Evolutionary conservation across 306 rosid genomes (phyloP), one percentile per base, ranked within the genome.

Genomic region (Calophaca sinica): DNA sequence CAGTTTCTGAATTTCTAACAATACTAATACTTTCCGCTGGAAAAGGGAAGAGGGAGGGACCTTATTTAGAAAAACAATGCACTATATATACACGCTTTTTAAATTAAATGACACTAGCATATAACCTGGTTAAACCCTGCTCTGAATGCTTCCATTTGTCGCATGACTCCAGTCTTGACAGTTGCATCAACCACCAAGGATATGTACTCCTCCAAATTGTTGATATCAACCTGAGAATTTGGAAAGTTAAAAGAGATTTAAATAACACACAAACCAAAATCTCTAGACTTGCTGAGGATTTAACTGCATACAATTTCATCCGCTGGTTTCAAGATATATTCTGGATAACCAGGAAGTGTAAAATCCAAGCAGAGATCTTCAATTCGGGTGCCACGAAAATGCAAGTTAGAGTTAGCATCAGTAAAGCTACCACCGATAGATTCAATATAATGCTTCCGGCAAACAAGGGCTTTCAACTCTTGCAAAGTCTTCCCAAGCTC

Each of bases 271-370:
- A 5, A 31, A 13, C 6, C 38, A 35, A 73, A 38, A 20, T 3
- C 53, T 55, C 38, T 10, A 26, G 29, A 70, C 28, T 41, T 35
- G 44, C 44, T 45, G 49, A 20, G 63, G 14, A 51, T 20, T 61
- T 48, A 55, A 79, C 74, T 51, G 68, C 77, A 53, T 89, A 93
- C 98, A 79, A 73, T 86, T 82, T 89, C 96, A 73, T 90, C 94
- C 75, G 90, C 96, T 1, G 80, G 70, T 82, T 89, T 93, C 89
- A 93, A 74, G 62, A 84, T 79, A 42, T 89, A 93, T 36, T 89
- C 96, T 2, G 91, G 96, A 81, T 84, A 89, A 81, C 98, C 98
- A 77, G 98, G 98, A 64, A 93, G 91, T 28, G 96, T 86, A 81
- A 90, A 93, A 82, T 90, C 96, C 48, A 93, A 83, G 82, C 75